These are phyloP conservation scores for Diaporthe longicolla DNA, from an alignment of 2,329 filamentous ascomycete genomes.

Conservation along the genomic window DNA sequence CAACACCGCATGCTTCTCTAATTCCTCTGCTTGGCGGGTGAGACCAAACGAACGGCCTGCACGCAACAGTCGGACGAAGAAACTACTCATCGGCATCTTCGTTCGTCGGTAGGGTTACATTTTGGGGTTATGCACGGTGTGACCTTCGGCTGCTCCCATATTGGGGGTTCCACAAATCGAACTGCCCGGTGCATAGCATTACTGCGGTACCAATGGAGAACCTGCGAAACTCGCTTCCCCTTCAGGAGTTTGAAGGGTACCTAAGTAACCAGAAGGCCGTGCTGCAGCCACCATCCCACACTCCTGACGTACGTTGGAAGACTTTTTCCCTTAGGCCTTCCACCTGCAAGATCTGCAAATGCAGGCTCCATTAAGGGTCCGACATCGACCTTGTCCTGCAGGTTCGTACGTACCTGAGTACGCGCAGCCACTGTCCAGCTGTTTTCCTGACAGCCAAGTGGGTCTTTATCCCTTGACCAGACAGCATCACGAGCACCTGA, in stretches of 20 bases:
- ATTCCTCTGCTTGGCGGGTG: neutral
- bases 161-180: conserved; percentile 40
- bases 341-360: conserved; percentile 30
- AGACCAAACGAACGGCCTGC: conserved; percentile 18
- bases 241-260: conserved; percentile 53
- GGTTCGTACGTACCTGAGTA: neutral
- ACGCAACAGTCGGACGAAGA: neutral
- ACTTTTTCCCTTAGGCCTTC: neutral
- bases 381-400: neutral
- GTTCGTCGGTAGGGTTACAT: conserved; percentile 25
- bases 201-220: conserved; percentile 41
- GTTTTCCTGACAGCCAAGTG: conserved; percentile 27
- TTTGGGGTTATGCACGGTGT: conserved; percentile 31
- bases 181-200: conserved; percentile 20
- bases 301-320: neutral
- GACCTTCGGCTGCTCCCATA: conserved; percentile 37
- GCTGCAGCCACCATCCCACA: conserved; percentile 1
- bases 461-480: conserved; percentile 25
- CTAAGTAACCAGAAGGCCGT: neutral
- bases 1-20: conserved; percentile 7
- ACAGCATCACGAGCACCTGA: conserved; percentile 13
- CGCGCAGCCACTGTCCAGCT: neutral
- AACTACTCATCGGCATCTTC: conserved; percentile 1
- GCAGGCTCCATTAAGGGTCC: neutral
- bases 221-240: conserved; percentile 58